Conservation (phyloP, 495 filamentous ascomycete species). For the Evernia prunastri region DNA sequence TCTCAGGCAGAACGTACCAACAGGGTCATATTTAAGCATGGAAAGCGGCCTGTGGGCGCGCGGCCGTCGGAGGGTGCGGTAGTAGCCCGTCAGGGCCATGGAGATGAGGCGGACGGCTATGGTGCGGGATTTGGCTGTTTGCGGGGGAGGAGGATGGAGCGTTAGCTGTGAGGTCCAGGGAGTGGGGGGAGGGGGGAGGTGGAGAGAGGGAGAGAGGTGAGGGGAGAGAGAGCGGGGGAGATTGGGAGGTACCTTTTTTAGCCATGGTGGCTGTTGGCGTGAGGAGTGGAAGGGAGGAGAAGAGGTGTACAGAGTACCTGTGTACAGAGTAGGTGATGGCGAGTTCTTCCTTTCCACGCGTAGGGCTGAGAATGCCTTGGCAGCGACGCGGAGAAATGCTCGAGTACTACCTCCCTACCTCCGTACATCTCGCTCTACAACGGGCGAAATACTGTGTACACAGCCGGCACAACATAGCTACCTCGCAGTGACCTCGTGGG, state of each 20-base stretch:
- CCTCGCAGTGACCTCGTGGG: too few relatives aligned
- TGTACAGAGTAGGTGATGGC: background rate
- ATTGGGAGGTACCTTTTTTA: conserved; percentile 3
- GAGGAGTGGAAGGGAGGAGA: background rate
- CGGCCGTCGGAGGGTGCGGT: conserved; percentile 79
- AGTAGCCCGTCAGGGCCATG: conserved; percentile 98
- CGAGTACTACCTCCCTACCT: too few relatives aligned
- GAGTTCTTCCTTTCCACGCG: background rate
- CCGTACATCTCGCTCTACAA: too few relatives aligned
- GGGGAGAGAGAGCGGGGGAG: background rate
- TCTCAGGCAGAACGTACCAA: too few relatives aligned
- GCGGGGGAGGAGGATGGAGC: background rate
- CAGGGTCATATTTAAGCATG: conserved; percentile 98
- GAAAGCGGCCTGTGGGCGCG: conserved; percentile 75
- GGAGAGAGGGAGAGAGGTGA: background rate
- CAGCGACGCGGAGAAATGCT: background rate
- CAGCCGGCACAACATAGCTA: background rate
- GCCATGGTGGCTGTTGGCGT: conserved; percentile 2
- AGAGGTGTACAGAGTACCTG: too few relatives aligned
- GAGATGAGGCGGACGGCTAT: conserved; percentile 90
- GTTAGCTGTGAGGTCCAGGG: background rate
- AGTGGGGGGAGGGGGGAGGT: background rate
- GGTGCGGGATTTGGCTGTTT: conserved; percentile 86
- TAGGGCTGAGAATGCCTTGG: background rate
- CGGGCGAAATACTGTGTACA: background rate